Evolutionary conservation across 192 early-diverging fungal species (phyloP), one percentile per base, ranked within the genome.

Genomic region (Podila minutissima): DNA sequence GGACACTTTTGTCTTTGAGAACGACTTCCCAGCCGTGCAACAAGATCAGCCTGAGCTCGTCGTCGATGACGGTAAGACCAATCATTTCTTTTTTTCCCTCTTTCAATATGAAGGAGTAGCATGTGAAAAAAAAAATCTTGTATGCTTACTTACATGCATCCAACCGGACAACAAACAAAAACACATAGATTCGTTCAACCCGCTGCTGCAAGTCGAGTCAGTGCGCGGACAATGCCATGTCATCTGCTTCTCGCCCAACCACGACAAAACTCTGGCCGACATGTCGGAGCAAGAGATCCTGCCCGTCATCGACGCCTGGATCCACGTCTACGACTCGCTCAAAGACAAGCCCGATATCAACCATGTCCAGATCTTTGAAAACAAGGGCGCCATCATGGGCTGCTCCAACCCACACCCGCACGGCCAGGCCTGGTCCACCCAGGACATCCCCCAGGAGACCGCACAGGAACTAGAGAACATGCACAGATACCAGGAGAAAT

Each of bases 381-480:
- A 99, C 87, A 99, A 99, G 86, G 97, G 97, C 11, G 85, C 93
- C 0, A 88, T 91, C 51, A 98, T 99, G 97, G 97, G 97, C 15
- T 99, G 97, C 83, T 97, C 95, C 31, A 97, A 97, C 75, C 96
- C 97, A 26, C 97, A 99, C 76, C 96, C 96, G 49, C 97, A 99
- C 60, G 92, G 96, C 48, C 96, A 98, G 78, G 89, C 95, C 59
- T 99, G 97, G 97, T 94, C 95, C 13, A 91, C 94, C 4, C 92
- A 93, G 31, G 86, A 88, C 51, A 87, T 99, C 3, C 97, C 97
- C 0, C 88, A 92, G 49, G 97, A 97, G 74, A 90, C 94, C 0
- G 77, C 83, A 9, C 86, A 89, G 33, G 97, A 99, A 71, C 78
- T 98, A 12, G 68, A 55, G 2, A 84, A 90, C 15, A 81, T 97